A percentile compares a stretch with the other conserved stretches of the same genome.
Conservation (phyloP, 257 asterid genomes). For the Ilex aquifolium region DNA sequence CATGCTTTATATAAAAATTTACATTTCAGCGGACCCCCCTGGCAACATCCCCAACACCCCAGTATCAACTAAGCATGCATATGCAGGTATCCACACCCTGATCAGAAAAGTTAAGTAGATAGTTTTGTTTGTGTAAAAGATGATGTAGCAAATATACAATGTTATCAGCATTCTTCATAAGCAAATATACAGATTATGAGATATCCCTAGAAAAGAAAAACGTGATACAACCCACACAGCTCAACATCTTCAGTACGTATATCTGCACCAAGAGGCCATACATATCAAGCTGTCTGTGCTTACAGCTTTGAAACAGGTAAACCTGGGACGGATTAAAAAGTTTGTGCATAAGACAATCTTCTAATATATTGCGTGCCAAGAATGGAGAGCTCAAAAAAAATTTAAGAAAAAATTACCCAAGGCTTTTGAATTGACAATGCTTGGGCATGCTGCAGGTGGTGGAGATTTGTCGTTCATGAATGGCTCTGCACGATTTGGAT, state of each 20-base stretch:
- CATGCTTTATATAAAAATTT: too few species aligned
- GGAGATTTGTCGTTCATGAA: slow-evolving; percentile 60
- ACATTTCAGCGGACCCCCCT: too few species aligned
- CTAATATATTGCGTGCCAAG: neutral
- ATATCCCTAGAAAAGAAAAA: neutral
- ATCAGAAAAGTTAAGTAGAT: too few species aligned
- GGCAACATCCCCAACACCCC: too few species aligned
- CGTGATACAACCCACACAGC: neutral
- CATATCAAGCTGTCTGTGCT: slow-evolving; percentile 6
- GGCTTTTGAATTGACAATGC: slow-evolving; percentile 84
- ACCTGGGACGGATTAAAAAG: slow-evolving; percentile 29
- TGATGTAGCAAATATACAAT: neutral
- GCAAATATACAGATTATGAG: neutral
- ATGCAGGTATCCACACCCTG: too few species aligned
- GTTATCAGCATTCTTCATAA: neutral
- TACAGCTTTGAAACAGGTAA: slow-evolving; percentile 73
- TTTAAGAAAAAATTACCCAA: slow-evolving; percentile 40
- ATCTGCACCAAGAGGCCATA: neutral
- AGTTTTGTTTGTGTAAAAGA: neutral
- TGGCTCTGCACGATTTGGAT: slow-evolving; percentile 68
- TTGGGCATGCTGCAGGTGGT: slow-evolving; percentile 93
- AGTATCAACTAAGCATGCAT: too few species aligned
- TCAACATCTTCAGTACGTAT: neutral
- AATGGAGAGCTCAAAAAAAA: neutral
- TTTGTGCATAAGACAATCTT: too few species aligned